Conservation (phyloP, 164 flowering plant genomes). For the Piper longum region DNA sequence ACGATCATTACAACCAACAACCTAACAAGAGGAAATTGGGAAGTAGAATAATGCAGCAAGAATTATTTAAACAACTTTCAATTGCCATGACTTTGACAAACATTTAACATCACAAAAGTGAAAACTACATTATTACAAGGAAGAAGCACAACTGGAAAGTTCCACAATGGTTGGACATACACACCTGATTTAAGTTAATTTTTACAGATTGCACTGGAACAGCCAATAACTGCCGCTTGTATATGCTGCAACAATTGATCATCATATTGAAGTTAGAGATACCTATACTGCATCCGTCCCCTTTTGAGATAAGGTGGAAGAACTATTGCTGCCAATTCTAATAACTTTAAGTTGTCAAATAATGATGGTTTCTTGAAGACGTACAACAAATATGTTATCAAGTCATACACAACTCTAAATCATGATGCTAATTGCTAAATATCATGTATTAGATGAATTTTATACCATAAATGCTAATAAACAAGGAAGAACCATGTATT, state of each 20-base stretch:
- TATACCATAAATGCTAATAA: too few relatives aligned
- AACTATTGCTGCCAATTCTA: neutral
- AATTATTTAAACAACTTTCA: neutral
- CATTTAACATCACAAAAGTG: neutral
- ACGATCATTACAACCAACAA: slow-evolving; percentile 11
- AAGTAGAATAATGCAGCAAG: neutral
- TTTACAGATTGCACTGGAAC: slow-evolving; percentile 19
- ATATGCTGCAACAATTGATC: slow-evolving; percentile 25
- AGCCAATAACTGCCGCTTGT: slow-evolving; percentile 26
- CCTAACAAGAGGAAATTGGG: slow-evolving; percentile 17
- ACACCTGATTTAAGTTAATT: slow-evolving; percentile 10
- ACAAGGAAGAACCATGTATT: too few relatives aligned
- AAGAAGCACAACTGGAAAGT: neutral
- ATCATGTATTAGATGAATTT: too few relatives aligned
- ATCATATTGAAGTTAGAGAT: neutral
- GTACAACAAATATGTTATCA: neutral
- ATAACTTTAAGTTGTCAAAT: neutral
- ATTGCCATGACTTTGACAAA: neutral
- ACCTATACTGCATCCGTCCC: neutral
- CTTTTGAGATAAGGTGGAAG: too few relatives aligned
- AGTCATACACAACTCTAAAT: neutral
- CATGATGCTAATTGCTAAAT: neutral
- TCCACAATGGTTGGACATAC: neutral
- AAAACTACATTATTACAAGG: neutral
- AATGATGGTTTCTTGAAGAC: neutral